Evolutionary conservation across 192 early-diverging fungal species (phyloP).

Genomic region (Gigaspora rosea): DNA sequence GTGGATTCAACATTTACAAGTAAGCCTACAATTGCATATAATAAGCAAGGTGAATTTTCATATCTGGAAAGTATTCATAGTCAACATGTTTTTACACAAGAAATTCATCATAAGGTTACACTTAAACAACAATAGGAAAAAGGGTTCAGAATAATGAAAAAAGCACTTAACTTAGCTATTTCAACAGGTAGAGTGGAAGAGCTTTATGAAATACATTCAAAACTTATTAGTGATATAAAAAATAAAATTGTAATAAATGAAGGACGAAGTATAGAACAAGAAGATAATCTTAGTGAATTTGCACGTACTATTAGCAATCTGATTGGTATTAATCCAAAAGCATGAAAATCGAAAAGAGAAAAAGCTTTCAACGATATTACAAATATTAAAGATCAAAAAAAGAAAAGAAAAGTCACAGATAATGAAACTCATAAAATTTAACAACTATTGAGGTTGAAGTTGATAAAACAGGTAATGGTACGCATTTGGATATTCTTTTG

Average conservation of each 20-base stretch:
- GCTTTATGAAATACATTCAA: slow-evolving; percentile 2
- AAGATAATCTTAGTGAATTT: background rate
- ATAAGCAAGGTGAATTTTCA: background rate
- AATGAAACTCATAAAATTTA: background rate
- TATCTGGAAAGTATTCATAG: background rate
- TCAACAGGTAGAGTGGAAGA: background rate
- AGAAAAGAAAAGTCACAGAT: background rate
- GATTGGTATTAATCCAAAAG: background rate
- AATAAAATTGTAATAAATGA: background rate
- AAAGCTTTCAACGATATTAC: background rate
- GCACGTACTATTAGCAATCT: background rate
- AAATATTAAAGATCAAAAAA: background rate
- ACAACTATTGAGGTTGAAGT: no score
- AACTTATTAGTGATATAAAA: background rate
- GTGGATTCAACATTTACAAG: background rate
- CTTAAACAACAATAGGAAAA: background rate
- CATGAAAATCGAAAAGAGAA: background rate
- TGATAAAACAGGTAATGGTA: no score
- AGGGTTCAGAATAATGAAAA: slow-evolving; percentile 1
- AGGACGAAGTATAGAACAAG: background rate
- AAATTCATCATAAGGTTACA: background rate
- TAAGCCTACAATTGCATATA: background rate
- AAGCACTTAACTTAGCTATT: slow-evolving; percentile 2
- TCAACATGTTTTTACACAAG: background rate
- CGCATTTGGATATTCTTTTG: no score